Conservation (phyloP, 1,284 basidiomycete species). For the Lignosus rhinocerotis region DNA sequence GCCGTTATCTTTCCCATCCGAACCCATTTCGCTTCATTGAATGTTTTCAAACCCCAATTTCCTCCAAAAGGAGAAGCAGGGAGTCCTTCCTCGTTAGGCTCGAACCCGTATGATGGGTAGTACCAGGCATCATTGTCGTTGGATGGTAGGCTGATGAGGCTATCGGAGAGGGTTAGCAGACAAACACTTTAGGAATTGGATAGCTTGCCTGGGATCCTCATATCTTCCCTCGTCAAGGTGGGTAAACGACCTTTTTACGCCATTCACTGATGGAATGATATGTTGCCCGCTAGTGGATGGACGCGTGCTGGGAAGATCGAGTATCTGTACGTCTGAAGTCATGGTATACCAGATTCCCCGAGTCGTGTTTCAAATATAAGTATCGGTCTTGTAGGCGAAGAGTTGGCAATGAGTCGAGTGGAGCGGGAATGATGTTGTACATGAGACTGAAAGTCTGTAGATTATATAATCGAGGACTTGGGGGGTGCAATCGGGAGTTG, state of each 20-base stretch:
- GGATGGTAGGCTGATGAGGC: constrained; percentile 44
- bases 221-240: constrained; percentile 33
- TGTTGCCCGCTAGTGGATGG: constrained; percentile 35
- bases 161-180: neutral
- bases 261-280: constrained; percentile 20
- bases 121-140: constrained; percentile 78
- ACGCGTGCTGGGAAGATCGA: constrained; percentile 28
- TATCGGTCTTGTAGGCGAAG: neutral
- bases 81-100: constrained; percentile 54
- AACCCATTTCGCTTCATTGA: constrained; percentile 71
- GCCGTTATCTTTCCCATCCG: constrained; percentile 73
- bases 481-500: neutral
- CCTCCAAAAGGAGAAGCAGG: constrained; percentile 47
- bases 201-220: constrained; percentile 31
- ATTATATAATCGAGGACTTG: too few species aligned
- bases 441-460: too few species aligned
- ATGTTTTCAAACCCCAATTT: constrained; percentile 79
- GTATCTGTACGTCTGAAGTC: constrained; percentile 16
- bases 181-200: too few species aligned
- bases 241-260: constrained; percentile 28
- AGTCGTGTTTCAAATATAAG: neutral
- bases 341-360: neutral
- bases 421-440: too few species aligned
- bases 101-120: constrained; percentile 69
- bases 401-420: neutral